These are phyloP conservation scores for Venturiaceae sp. DNA, from an alignment of 2,329 filamentous ascomycete genomes.

Conservation along the genomic window DNA sequence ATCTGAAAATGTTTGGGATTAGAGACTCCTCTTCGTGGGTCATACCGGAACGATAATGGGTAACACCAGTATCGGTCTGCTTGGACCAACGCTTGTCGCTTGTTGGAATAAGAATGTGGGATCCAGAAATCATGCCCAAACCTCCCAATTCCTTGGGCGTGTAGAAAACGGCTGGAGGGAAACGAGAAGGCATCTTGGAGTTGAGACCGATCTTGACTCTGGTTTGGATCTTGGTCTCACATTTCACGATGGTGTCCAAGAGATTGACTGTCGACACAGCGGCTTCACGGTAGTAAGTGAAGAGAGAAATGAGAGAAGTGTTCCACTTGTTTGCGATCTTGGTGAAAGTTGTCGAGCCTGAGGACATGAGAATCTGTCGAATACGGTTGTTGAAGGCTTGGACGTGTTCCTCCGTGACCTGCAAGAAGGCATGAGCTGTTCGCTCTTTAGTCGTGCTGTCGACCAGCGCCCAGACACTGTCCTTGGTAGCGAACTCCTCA, in stretches of 20 bases:
- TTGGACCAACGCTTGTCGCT: slow-evolving; percentile 98
- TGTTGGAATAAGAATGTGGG: slow-evolving; percentile 92
- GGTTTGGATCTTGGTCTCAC: slow-evolving; percentile 98
- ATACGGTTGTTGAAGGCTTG: slow-evolving; percentile 99
- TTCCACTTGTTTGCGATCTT: slow-evolving; percentile 99
- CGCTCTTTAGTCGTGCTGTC: slow-evolving; percentile 96
- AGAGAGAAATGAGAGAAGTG: slow-evolving; percentile 89
- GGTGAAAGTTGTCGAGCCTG: slow-evolving; percentile 97
- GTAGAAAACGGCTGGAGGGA: slow-evolving; percentile 97
- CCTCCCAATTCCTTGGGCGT: slow-evolving; percentile 97
- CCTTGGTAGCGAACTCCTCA: slow-evolving; percentile 94
- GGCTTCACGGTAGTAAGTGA: slow-evolving; percentile 97
- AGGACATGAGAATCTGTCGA: slow-evolving; percentile 97
- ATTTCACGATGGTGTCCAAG: slow-evolving; percentile 97
- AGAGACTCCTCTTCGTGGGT: slow-evolving; percentile 95
- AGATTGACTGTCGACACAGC: slow-evolving; percentile 91
- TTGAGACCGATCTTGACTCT: slow-evolving; percentile 97
- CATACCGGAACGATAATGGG: slow-evolving; percentile 96
- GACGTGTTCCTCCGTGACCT: slow-evolving; percentile 96
- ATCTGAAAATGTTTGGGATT: slow-evolving; percentile 98
- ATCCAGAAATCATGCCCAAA: slow-evolving; percentile 97
- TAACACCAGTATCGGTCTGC: slow-evolving; percentile 94
- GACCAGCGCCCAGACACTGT: slow-evolving; percentile 95
- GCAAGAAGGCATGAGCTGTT: slow-evolving; percentile 92
- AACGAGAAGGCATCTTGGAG: slow-evolving; percentile 98